Evolutionary conservation across 2,329 filamentous ascomycete species (phyloP).

Genomic region (Hypoxylon sp.): DNA sequence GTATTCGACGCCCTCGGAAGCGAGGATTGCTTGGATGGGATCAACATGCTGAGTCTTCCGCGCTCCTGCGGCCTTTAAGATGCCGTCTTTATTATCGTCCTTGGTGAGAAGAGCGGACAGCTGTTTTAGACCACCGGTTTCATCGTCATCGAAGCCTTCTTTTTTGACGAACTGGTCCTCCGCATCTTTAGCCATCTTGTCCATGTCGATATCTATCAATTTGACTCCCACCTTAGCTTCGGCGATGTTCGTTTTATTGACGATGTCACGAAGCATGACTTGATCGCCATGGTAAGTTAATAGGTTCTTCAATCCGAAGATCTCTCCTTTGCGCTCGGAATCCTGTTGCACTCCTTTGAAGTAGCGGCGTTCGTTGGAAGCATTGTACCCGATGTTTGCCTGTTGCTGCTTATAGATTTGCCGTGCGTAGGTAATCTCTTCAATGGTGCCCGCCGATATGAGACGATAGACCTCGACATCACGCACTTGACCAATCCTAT

Average conservation of each 20-base stretch:
- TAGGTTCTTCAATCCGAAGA: constrained; percentile 91
- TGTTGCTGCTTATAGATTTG: constrained; percentile 99
- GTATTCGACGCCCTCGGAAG: constrained; percentile 90
- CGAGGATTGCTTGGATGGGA: constrained; percentile 89
- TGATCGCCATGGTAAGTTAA: constrained; percentile 86
- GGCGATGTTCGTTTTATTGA: constrained; percentile 98
- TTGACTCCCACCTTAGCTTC: constrained; percentile 89
- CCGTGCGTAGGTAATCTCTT: constrained; percentile 96
- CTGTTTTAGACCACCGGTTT: constrained; percentile 79
- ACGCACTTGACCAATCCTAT: constrained; percentile 91
- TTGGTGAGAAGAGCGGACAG: constrained; percentile 73
- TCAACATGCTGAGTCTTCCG: constrained; percentile 70
- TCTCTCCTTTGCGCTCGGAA: constrained; percentile 86
- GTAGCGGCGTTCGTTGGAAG: constrained; percentile 91
- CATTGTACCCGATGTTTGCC: constrained; percentile 96
- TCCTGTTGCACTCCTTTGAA: constrained; percentile 95
- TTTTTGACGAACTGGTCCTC: constrained; percentile 63
- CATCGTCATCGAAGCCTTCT: constrained; percentile 65
- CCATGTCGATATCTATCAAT: constrained; percentile 82
- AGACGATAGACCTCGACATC: constrained; percentile 97
- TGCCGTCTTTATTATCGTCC: constrained; percentile 62
- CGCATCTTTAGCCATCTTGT: constrained; percentile 68
- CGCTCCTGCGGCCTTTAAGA: constrained; percentile 55
- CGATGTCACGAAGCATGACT: constrained; percentile 90
- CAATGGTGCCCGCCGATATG: constrained; percentile 90